phyloP scores from a whole-genome alignment of 495 filamentous ascomycete genomes.

The Durotheca rogersii region DNA sequence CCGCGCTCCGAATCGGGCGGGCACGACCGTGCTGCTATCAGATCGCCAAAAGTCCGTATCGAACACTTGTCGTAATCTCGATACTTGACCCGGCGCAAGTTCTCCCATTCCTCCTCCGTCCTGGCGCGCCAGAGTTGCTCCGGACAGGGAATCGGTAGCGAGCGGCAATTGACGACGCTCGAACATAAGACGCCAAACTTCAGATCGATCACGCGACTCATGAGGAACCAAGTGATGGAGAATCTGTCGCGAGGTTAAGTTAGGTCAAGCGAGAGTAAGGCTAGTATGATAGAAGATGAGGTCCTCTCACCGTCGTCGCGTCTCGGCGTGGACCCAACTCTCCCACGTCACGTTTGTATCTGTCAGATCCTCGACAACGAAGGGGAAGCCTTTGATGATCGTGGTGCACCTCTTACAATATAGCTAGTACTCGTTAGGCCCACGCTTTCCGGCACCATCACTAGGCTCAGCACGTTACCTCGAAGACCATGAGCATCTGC shows the following conservation, averaged over 20 bases:
- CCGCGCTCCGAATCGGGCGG: constrained; percentile 10
- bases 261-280: not conserved
- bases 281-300: not conserved
- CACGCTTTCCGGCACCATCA: not conserved
- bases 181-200: constrained; percentile 21
- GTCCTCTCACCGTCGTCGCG: constrained; percentile 24
- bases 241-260: not conserved
- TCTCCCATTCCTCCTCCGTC: constrained; percentile 26
- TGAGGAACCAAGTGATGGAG: constrained; percentile 27
- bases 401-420: constrained; percentile 13
- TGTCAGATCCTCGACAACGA: constrained; percentile 13
- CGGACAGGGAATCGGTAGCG: constrained; percentile 22
- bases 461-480: constrained; percentile 9
- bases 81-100: not conserved
- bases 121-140: constrained; percentile 24
- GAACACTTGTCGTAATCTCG: not conserved
- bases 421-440: not conserved
- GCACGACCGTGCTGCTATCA: constrained; percentile 19
- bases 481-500: constrained; percentile 26
- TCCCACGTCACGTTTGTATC: constrained; percentile 28
- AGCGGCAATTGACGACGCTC: constrained; percentile 21
- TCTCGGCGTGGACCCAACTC: constrained; percentile 22
- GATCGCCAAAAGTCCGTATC: constrained; percentile 24
- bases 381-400: constrained; percentile 7
- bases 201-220: constrained; percentile 28